These are phyloP conservation scores for Kappamyces sp. DNA, from an alignment of 192 early-diverging fungal species.

Conservation along the genomic window DNA sequence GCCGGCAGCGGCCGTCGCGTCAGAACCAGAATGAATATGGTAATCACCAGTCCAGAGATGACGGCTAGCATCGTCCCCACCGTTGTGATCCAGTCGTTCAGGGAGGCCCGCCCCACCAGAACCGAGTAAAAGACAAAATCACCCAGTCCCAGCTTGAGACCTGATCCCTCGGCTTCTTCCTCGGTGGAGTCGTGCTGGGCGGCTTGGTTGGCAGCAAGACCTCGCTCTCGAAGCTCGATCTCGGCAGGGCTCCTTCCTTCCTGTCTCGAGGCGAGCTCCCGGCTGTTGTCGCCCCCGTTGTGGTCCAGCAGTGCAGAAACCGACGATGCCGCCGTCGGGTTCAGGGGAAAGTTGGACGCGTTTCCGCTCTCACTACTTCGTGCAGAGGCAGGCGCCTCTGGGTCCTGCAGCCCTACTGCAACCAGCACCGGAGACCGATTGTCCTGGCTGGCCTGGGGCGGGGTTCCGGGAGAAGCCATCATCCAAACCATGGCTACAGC, in stretches of 20 bases:
- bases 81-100: constrained; percentile 80
- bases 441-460: not conserved
- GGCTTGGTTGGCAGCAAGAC: too few species aligned
- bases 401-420: not conserved
- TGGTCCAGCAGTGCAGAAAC: not conserved
- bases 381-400: constrained; percentile 1
- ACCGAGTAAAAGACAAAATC: constrained; percentile 92
- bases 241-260: too few species aligned
- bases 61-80: constrained; percentile 69
- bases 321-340: constrained; percentile 7
- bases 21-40: constrained; percentile 78
- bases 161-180: constrained; percentile 49
- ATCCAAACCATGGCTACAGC: constrained; percentile 55
- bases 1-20: constrained; percentile 79
- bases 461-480: constrained; percentile 56
- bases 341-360: too few species aligned
- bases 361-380: too few species aligned
- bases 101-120: constrained; percentile 66
- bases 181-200: too few species aligned
- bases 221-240: too few species aligned
- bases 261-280: too few species aligned
- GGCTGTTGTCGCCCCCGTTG: not conserved
- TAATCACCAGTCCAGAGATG: constrained; percentile 77
- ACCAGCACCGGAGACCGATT: not conserved
- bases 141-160: constrained; percentile 79